These are phyloP conservation scores for Neurospora sp. DNA, from an alignment of 495 filamentous ascomycete species.

Conservation along the genomic window DNA sequence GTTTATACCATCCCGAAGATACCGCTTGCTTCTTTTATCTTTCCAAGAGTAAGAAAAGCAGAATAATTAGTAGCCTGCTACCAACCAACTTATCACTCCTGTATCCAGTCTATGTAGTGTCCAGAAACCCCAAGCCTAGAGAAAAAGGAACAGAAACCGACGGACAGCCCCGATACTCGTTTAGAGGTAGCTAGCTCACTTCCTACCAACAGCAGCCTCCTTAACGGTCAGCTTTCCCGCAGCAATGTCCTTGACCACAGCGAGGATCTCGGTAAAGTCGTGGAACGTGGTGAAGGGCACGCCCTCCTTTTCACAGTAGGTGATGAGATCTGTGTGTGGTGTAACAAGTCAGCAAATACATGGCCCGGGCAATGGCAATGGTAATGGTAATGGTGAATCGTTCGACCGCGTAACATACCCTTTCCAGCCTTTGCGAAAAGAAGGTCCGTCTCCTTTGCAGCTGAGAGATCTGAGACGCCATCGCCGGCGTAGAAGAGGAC, in stretches of 20 bases:
- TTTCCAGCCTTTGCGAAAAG: constrained; percentile 85
- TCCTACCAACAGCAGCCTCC: constrained; percentile 30
- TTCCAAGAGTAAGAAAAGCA: neutral
- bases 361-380: neutral
- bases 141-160: neutral
- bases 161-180: neutral
- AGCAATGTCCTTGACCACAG: constrained; percentile 63
- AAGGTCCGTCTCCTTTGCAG: constrained; percentile 78
- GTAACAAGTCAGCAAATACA: neutral
- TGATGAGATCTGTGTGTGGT: constrained; percentile 56
- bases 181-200: constrained; percentile 1
- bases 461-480: constrained; percentile 80
- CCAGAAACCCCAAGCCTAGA: neutral
- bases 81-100: neutral
- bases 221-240: constrained; percentile 43
- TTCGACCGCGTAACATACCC: constrained; percentile 42
- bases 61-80: neutral
- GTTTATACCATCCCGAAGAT: neutral
- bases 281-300: constrained; percentile 76
- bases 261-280: constrained; percentile 65
- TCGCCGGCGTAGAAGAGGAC: constrained; percentile 84
- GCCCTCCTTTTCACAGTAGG: constrained; percentile 65
- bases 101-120: neutral
- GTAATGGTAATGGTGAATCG: neutral
- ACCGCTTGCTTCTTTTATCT: neutral